phyloP scores from a whole-genome alignment of 73 alveolate species.

The Uronychia setigera region DNA sequence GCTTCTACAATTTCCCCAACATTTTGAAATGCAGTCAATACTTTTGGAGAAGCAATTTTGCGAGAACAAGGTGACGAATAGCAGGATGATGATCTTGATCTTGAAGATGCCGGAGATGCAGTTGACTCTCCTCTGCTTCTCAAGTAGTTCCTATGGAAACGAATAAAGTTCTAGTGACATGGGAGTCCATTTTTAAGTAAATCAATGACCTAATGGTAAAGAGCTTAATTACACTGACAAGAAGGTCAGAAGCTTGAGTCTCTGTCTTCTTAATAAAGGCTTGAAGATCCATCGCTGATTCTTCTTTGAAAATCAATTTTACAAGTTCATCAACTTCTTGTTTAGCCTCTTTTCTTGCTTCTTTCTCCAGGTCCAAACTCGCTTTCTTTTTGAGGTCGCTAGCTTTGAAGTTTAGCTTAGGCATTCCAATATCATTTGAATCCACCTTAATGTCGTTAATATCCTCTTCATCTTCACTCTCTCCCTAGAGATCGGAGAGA shows the following conservation, averaged over 20 bases:
- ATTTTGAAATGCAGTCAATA: not conserved
- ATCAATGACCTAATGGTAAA: not conserved
- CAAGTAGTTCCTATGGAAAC: constrained; percentile 42
- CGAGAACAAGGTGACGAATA: not conserved
- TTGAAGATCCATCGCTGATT: constrained; percentile 4
- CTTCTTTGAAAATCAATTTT: constrained; percentile 37
- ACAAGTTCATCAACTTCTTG: constrained; percentile 40
- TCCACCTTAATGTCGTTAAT: not conserved
- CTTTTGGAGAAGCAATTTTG: not conserved
- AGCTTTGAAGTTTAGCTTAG: not conserved
- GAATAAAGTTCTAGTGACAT: constrained; percentile 51
- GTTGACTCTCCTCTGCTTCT: not conserved
- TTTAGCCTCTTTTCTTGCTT: constrained; percentile 45
- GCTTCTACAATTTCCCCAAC: not conserved
- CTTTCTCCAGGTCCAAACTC: constrained; percentile 50
- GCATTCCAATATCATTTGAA: not conserved
- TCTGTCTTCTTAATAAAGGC: constrained; percentile 46
- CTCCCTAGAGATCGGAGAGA: not conserved
- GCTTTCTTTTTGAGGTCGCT: constrained; percentile 43
- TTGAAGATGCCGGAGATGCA: not conserved
- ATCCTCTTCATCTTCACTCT: not conserved
- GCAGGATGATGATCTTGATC: not conserved
- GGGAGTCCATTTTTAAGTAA: constrained; percentile 51
- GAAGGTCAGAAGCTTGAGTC: constrained; percentile 48
- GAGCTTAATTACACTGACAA: constrained; percentile 8